Evolutionary conservation across 83 land plant genomes (phyloP).

Genomic region (Picea mariana): DNA sequence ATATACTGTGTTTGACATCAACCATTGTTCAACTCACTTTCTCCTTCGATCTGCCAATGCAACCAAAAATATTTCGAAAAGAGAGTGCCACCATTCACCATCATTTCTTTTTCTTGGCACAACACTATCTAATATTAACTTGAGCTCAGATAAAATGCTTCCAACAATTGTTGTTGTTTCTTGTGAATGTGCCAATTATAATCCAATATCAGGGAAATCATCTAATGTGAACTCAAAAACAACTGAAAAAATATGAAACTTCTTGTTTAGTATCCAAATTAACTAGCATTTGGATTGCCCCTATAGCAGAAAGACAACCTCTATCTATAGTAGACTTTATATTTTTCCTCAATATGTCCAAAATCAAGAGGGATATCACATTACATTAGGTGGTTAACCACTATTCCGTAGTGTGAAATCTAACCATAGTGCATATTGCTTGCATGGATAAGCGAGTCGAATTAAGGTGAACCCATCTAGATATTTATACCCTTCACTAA

Average conservation of each 20-base stretch:
- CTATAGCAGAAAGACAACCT: neutral
- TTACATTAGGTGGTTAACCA: too few species aligned
- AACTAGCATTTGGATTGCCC: constrained; percentile 6
- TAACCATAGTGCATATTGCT: too few species aligned
- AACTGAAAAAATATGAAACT: constrained; percentile 14
- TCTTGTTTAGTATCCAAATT: constrained; percentile 22
- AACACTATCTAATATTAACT: neutral
- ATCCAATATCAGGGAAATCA: constrained; percentile 13
- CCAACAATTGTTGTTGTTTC: neutral
- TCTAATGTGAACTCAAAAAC: neutral
- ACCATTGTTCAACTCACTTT: too few species aligned
- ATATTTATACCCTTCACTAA: too few species aligned
- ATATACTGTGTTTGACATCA: too few species aligned
- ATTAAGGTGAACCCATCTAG: too few species aligned
- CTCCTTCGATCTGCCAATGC: too few species aligned
- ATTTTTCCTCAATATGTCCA: neutral
- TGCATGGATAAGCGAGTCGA: too few species aligned
- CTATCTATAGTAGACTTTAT: constrained; percentile 10
- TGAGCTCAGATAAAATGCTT: too few species aligned
- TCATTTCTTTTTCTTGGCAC: neutral
- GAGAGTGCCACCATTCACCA: constrained; percentile 25
- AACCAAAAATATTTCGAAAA: too few species aligned
- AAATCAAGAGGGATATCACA: too few species aligned
- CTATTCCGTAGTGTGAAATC: too few species aligned
- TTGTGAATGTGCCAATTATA: constrained; percentile 19